phyloP scores from a whole-genome alignment of 352 stramenopile species.

The Thalassiosira oceanica region DNA sequence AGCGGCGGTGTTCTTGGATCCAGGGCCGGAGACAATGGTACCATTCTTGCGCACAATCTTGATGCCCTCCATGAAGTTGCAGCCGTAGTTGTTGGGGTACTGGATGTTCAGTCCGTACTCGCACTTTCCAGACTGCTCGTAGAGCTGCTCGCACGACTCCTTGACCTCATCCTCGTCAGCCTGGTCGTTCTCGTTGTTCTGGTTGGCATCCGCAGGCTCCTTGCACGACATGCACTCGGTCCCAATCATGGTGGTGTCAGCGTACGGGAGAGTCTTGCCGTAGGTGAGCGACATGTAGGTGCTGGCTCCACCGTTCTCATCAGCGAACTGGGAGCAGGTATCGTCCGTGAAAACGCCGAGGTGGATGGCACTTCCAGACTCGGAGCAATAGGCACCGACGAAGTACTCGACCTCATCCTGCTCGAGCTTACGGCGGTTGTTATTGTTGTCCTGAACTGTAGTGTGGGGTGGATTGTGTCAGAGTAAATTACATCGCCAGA shows the following conservation, averaged over 20 bases:
- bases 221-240: slow-evolving; percentile 75
- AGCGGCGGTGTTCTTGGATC: slow-evolving; percentile 58
- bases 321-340: slow-evolving; percentile 61
- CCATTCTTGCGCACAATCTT: slow-evolving; percentile 69
- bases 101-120: slow-evolving; percentile 42
- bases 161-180: slow-evolving; percentile 62
- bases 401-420: slow-evolving; percentile 57
- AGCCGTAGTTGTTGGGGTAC: slow-evolving; percentile 62
- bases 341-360: slow-evolving; percentile 78
- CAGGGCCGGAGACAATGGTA: slow-evolving; percentile 45
- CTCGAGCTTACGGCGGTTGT: slow-evolving; percentile 31
- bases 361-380: slow-evolving; percentile 64
- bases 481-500: too few species aligned
- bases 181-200: slow-evolving; percentile 57
- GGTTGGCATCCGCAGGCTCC: slow-evolving; percentile 54
- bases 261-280: slow-evolving; percentile 62
- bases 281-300: slow-evolving; percentile 48
- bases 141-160: slow-evolving; percentile 70
- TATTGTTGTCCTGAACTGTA: slow-evolving; percentile 32
- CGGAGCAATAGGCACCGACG: slow-evolving; percentile 74
- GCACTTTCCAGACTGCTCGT: slow-evolving; percentile 70
- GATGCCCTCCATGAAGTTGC: slow-evolving; percentile 77
- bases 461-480: too few species aligned
- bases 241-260: slow-evolving; percentile 46
- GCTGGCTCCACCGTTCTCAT: slow-evolving; percentile 40